Percentiles rank a stretch among this genome's conserved stretches.
Conservation (phyloP, 192 early-diverging fungal species). For the Obelidium mucronatum region DNA sequence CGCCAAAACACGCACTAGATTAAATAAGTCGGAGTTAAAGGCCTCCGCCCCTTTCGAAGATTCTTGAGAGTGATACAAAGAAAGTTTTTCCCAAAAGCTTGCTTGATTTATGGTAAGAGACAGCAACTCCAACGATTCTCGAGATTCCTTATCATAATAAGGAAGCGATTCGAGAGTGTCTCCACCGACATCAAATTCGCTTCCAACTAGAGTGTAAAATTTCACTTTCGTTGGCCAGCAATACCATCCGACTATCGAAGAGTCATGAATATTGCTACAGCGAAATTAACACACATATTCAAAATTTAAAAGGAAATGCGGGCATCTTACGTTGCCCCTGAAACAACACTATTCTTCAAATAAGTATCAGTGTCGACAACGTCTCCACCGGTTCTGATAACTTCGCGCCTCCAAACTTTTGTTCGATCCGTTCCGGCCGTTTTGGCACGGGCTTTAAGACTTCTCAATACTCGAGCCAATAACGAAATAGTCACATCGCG, state of each 20-base stretch:
- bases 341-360: conserved; percentile 43
- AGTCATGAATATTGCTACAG: conserved; percentile 42
- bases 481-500: conserved; percentile 71
- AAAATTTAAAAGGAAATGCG: not conserved
- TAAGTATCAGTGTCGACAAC: conserved; percentile 48
- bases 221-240: conserved; percentile 74
- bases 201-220: conserved; percentile 49
- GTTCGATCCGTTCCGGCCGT: conserved; percentile 20
- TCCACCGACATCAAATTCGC: conserved; percentile 28
- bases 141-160: conserved; percentile 64
- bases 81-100: conserved; percentile 75
- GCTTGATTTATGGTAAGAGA: conserved; percentile 54
- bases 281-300: not conserved
- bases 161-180: conserved; percentile 47
- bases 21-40: conserved; percentile 75
- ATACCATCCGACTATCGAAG: conserved; percentile 72
- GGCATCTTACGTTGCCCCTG: not conserved
- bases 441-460: conserved; percentile 74
- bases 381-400: conserved; percentile 9
- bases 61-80: conserved; percentile 71
- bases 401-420: conserved; percentile 13
- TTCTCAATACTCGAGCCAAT: conserved; percentile 66
- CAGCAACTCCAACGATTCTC: conserved; percentile 63
- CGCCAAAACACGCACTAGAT: conserved; percentile 42
- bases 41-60: conserved; percentile 39